Percentiles rank a stretch among this genome's conserved stretches.
Evolutionary conservation across 192 early-diverging fungal species (phyloP).

Genomic region (Powellomyces hirtus): DNA sequence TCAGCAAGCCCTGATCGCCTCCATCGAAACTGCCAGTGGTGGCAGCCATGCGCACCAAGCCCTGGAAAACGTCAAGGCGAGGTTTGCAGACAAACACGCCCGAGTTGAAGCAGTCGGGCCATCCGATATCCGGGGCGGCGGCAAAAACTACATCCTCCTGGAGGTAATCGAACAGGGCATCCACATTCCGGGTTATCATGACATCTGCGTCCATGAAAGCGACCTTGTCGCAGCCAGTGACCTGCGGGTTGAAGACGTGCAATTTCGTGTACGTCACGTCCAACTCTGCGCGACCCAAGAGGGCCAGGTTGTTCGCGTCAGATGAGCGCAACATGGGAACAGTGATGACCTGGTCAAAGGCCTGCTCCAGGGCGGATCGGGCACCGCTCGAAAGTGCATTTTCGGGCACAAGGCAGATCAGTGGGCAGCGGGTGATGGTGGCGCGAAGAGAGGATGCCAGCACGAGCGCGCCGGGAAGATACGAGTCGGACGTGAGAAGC

Average conservation of each 20-base stretch:
- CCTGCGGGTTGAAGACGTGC: slow-evolving; percentile 75
- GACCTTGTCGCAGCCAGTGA: slow-evolving; percentile 56
- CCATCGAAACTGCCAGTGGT: slow-evolving; percentile 81
- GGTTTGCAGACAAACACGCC: slow-evolving; percentile 84
- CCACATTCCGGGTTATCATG: slow-evolving; percentile 77
- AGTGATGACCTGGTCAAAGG: slow-evolving; percentile 72
- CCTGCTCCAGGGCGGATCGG: slow-evolving; percentile 48
- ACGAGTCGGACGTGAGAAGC: slow-evolving; percentile 80
- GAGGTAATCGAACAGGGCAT: slow-evolving; percentile 70
- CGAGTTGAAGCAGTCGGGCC: slow-evolving; percentile 98
- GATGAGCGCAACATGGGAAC: slow-evolving; percentile 65
- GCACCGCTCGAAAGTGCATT: slow-evolving; percentile 49
- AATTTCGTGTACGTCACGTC: slow-evolving; percentile 89
- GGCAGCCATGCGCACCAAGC: slow-evolving; percentile 48
- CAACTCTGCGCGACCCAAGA: slow-evolving; percentile 90
- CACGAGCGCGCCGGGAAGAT: slow-evolving; percentile 80
- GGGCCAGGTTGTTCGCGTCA: slow-evolving; percentile 53
- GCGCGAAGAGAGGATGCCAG: slow-evolving; percentile 73
- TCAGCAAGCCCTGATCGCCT: slow-evolving; percentile 92
- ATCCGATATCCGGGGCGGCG: slow-evolving; percentile 88
- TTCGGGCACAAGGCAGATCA: slow-evolving; percentile 72
- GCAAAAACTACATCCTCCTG: slow-evolving; percentile 57
- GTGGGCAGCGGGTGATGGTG: slow-evolving; percentile 55
- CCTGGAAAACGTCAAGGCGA: slow-evolving; percentile 46
- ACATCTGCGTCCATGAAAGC: slow-evolving; percentile 91